Conservation (phyloP, 2,329 filamentous ascomycete genomes). For the Colletotrichum sp. region DNA sequence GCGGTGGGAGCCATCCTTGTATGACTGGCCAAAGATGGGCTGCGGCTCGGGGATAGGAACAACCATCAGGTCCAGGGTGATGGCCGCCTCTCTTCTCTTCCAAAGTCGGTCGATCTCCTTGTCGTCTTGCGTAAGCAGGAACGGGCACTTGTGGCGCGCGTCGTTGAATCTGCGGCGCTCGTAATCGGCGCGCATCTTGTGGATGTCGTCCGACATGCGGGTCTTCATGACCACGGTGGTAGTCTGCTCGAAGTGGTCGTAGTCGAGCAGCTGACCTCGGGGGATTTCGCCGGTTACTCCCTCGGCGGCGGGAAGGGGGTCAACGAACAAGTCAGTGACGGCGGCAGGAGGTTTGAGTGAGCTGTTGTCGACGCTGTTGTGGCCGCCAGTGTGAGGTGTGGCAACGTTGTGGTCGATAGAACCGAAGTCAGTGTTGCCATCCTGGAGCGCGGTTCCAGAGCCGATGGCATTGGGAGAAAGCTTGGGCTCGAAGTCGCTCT, state of each 20-base stretch:
- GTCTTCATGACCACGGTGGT: background rate
- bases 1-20: background rate
- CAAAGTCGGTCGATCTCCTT: background rate
- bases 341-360: background rate
- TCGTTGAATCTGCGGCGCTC: background rate
- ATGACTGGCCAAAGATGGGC: background rate
- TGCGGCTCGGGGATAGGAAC: background rate
- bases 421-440: background rate
- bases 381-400: accelerated
- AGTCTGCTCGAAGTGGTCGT: background rate
- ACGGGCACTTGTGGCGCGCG: background rate
- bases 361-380: background rate
- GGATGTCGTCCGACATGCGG: background rate
- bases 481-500: background rate
- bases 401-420: background rate
- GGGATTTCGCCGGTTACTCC: background rate
- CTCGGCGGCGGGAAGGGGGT: background rate
- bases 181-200: background rate
- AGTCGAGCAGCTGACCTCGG: background rate
- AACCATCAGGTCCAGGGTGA: conserved; percentile 20
- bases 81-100: background rate
- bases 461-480: background rate
- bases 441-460: background rate
- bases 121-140: background rate
- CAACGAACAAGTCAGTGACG: background rate